Percentiles rank a stretch among this genome's conserved stretches.
Evolutionary conservation across 805 yeast species (phyloP).

Genomic region (Metschnikowia noctiluminum): DNA sequence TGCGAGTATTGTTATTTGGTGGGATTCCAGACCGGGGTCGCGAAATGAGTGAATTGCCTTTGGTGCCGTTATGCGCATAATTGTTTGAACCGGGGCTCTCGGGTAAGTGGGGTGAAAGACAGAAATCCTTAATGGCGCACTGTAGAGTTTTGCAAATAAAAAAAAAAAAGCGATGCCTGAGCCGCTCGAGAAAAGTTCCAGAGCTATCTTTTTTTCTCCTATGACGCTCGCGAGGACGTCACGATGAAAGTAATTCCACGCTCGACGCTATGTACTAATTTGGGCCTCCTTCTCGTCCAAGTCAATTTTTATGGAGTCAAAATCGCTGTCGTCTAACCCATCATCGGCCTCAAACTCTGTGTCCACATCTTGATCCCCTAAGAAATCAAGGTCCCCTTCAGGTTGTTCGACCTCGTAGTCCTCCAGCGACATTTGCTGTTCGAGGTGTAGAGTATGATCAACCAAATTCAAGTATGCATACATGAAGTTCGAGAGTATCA

Average conservation of each 20-base stretch:
- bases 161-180: no score
- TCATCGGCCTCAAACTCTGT: constrained; percentile 20
- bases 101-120: no score
- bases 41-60: no score
- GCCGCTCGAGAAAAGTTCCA: not conserved
- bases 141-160: not conserved
- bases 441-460: constrained; percentile 79
- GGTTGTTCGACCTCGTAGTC: constrained; percentile 16
- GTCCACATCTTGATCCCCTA: constrained; percentile 18
- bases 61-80: no score
- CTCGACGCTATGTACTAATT: not conserved
- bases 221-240: no score
- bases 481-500: constrained; percentile 91
- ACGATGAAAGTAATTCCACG: no score
- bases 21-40: no score
- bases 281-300: constrained; percentile 14
- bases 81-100: no score
- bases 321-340: constrained; percentile 15
- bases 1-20: no score
- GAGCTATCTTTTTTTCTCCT: not conserved
- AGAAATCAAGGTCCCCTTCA: constrained; percentile 14
- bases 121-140: no score
- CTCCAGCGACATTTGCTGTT: constrained; percentile 48
- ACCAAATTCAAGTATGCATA: constrained; percentile 93
- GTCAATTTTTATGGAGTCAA: constrained; percentile 17